Base-by-base conservation (phyloP, 2,329 filamentous ascomycete genomes). In the Sporothrix brunneoviolacea region DNA sequence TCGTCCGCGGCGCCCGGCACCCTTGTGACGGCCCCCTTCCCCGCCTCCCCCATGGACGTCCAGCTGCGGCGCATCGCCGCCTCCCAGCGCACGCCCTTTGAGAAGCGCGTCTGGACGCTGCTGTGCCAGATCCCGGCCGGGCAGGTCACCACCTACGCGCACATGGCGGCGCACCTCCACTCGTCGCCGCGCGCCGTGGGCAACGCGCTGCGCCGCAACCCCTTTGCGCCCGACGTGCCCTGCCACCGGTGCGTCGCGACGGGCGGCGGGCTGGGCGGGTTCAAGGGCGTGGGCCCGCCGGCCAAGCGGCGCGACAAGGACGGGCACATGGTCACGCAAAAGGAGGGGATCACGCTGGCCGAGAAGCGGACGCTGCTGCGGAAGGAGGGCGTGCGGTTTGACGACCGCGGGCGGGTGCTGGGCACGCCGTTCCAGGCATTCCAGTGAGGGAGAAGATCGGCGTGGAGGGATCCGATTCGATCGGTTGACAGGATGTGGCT, bases 211-310 rank as follows among this genome's bases (percentile, higher is more conserved):
- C 77, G 85, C 16, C 72, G 76, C 9, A 95, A 95, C 63, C 88
- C 88, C 0, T 94, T 91, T 60, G 88, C 89, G 13, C 88, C 89
- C 0, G 76, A 80, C 30, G 84, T 91, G 4, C 89, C 88, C 1
- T 94, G 88, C 55, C 88, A 94, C 66, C 77, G 89, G 9, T 84
- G 91, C 19, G 78, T 94, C 41, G 86, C 86, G 6, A 83, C 81
- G 36, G 83, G 83, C 46, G 83, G 86, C 12, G 73, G 74, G n/a
- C 65, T 89, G 19, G 85, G 85, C 37, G 84, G 84, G 0, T 88
- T 87, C 70, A 81, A 83, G 65, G 84, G 84, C 3, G 75, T 79
- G 56, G 82, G 80, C 73, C 75, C 80, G 4, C 73, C 13, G n/a
- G 38, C n/a, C 1, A 36, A 30, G 37, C 37, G 80, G 1, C 75